phyloP scores from a whole-genome alignment of 495 filamentous ascomycete genomes.

The Penicillium coffeae region DNA sequence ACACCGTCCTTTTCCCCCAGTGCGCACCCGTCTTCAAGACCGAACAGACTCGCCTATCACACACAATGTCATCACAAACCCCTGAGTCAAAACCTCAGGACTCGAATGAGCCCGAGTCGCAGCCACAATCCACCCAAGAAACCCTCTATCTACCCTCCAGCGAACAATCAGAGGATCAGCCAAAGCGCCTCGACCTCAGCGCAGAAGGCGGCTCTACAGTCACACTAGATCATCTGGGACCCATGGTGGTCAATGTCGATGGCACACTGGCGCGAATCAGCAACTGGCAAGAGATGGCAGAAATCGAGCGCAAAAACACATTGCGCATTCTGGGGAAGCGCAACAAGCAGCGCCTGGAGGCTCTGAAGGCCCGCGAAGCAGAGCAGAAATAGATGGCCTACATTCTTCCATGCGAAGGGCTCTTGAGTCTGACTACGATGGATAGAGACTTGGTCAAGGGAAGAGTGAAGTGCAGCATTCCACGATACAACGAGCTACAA shows the following conservation, averaged over 20 bases:
- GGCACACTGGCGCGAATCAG: conserved; percentile 60
- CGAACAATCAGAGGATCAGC: conserved; percentile 8
- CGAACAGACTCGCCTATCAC: conserved; percentile 9
- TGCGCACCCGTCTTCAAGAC: conserved; percentile 10
- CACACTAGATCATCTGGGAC: conserved; percentile 57
- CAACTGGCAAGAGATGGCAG: conserved; percentile 66
- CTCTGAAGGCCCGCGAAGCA: conserved; percentile 35
- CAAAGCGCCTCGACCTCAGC: conserved; percentile 43
- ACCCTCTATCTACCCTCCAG: conserved; percentile 26
- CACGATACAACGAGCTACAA: background rate
- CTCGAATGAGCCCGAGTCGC: conserved; percentile 8
- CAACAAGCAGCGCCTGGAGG: conserved; percentile 58
- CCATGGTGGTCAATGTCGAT: conserved; percentile 65
- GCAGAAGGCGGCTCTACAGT: conserved; percentile 40
- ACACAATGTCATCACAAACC: conserved; percentile 18
- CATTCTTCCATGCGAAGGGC: background rate
- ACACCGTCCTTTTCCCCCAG: conserved; percentile 24
- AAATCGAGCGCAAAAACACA: conserved; percentile 58
- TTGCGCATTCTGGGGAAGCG: conserved; percentile 59
- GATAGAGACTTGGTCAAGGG: no score
- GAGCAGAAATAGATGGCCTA: conserved; percentile 1
- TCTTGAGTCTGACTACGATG: no score
- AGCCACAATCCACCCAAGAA: conserved; percentile 11
- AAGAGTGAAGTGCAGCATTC: no score
- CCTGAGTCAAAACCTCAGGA: conserved; percentile 5